Evolutionary conservation across 345 rosid species (phyloP).

Genomic region (Moricandia arvensis): DNA sequence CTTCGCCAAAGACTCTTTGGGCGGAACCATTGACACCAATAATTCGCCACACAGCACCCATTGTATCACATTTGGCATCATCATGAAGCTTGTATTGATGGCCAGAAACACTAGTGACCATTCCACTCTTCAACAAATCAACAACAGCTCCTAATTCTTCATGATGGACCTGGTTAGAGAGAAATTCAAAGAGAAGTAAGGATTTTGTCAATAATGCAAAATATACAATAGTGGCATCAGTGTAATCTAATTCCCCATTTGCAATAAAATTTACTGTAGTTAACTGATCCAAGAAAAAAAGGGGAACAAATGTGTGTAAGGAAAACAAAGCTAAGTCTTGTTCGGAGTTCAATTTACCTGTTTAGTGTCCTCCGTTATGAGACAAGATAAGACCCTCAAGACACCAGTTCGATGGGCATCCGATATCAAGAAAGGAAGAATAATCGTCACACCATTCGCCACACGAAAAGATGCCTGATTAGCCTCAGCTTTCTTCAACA

Average conservation of each 20-base stretch:
- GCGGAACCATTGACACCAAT: slow-evolving; percentile 79
- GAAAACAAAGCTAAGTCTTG: slow-evolving; percentile 5
- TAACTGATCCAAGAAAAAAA: slow-evolving; percentile 16
- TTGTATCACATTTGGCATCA: slow-evolving; percentile 95
- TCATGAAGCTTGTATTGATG: slow-evolving; percentile 83
- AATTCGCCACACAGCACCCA: slow-evolving; percentile 98
- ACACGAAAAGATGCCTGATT: slow-evolving; percentile 86
- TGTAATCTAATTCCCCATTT: slow-evolving; percentile 1
- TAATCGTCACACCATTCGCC: slow-evolving; percentile 74
- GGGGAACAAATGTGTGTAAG: slow-evolving; percentile 3
- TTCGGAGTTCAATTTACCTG: slow-evolving; percentile 81
- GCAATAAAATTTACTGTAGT: background rate
- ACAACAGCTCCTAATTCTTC: slow-evolving; percentile 89
- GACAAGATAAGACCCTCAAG: slow-evolving; percentile 84
- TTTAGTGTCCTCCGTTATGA: slow-evolving; percentile 80
- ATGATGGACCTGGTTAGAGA: slow-evolving; percentile 67
- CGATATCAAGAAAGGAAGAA: slow-evolving; percentile 90
- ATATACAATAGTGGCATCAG: background rate
- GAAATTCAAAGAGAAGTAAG: slow-evolving; percentile 14
- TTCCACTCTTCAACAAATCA: slow-evolving; percentile 95
- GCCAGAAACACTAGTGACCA: slow-evolving; percentile 86
- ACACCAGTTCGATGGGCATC: slow-evolving; percentile 83
- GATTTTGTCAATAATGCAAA: background rate
- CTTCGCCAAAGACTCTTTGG: slow-evolving; percentile 92
- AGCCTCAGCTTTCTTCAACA: slow-evolving; percentile 92